Conservation (phyloP, 495 filamentous ascomycete species). For the Hypoxylon cercidicola region DNA sequence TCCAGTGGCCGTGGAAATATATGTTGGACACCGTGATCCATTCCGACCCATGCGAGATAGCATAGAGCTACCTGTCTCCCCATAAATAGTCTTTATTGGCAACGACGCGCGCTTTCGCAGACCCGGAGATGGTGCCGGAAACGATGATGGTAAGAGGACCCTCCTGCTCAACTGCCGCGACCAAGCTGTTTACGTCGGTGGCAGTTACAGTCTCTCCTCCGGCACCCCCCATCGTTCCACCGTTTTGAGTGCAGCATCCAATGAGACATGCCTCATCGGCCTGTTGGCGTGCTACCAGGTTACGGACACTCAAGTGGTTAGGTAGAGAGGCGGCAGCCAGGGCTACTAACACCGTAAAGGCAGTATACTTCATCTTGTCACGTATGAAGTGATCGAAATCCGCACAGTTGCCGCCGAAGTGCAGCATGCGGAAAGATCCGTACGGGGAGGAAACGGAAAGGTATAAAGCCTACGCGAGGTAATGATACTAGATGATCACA, state of each 20-base stretch:
- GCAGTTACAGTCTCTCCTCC: constrained; percentile 65
- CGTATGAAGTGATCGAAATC: not conserved
- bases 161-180: constrained; percentile 54
- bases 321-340: constrained; percentile 11
- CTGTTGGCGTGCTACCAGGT: constrained; percentile 7
- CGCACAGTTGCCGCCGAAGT: no score
- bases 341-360: not conserved
- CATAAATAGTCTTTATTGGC: constrained; percentile 66
- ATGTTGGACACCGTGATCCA: constrained; percentile 63
- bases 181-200: constrained; percentile 59
- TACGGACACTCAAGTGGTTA: constrained; percentile 4
- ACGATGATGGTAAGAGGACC: constrained; percentile 59
- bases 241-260: constrained; percentile 49
- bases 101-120: constrained; percentile 55
- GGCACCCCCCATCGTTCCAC: constrained; percentile 62
- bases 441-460: no score
- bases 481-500: no score
- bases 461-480: no score
- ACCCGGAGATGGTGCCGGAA: constrained; percentile 55
- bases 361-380: constrained; percentile 16
- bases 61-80: constrained; percentile 52
- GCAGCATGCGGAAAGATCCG: no score
- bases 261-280: constrained; percentile 46
- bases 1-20: constrained; percentile 73
- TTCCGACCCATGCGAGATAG: constrained; percentile 66